These are phyloP conservation scores for Trichoderma pleuroti DNA, from an alignment of 2,329 filamentous ascomycete species.

Conservation along the genomic window DNA sequence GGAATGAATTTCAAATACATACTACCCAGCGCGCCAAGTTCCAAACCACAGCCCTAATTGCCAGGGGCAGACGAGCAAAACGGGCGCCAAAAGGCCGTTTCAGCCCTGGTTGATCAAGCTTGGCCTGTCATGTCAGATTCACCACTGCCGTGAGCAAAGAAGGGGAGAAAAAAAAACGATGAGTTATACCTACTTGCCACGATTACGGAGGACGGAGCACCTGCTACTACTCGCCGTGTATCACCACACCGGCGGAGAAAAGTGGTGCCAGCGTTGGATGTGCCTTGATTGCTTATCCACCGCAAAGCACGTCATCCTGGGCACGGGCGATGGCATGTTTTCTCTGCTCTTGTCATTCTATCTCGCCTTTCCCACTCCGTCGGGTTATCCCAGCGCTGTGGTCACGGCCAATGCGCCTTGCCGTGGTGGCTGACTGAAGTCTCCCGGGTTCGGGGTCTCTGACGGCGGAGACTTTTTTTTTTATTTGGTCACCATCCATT, in stretches of 20 bases:
- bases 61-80: not conserved
- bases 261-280: not conserved
- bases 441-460: not conserved
- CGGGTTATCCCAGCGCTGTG: not conserved
- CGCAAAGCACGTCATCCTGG: slow-evolving; percentile 2
- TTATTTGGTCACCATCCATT: not conserved
- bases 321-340: slow-evolving; percentile 6
- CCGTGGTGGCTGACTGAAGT: slow-evolving; percentile 4
- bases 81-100: slow-evolving; percentile 9
- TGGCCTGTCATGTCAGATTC: not conserved
- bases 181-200: not conserved
- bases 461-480: not conserved
- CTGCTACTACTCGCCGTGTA: not conserved
- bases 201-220: not conserved
- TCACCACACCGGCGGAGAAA: not conserved
- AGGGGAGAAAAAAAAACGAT: not conserved
- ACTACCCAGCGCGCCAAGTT: not conserved
- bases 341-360: not conserved
- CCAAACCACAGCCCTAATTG: slow-evolving; percentile 4
- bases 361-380: not conserved
- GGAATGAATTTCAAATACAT: not conserved
- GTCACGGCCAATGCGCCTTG: slow-evolving; percentile 14
- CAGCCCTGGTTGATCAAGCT: slow-evolving; percentile 4
- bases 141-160: slow-evolving; percentile 7
- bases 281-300: not conserved